Evolutionary conservation across 345 rosid genomes (phyloP).

Genomic region (Eucalyptus grandis): DNA sequence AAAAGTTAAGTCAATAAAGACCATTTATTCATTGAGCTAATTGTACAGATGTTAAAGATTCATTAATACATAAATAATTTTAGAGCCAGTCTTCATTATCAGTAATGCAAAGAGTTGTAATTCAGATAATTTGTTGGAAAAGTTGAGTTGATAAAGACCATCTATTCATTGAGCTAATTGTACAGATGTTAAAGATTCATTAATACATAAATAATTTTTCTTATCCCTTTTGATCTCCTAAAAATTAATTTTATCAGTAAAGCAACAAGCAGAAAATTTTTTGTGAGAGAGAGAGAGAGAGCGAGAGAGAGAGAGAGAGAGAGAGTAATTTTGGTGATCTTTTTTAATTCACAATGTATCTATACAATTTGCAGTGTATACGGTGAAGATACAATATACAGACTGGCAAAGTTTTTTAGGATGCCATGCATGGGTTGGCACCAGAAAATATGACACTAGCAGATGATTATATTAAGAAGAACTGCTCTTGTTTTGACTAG

Average conservation of each 20-base stretch:
- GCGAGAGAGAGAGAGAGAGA: not conserved
- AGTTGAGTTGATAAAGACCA: not conserved
- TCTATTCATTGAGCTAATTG: not conserved
- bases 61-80: not conserved
- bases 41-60: not conserved
- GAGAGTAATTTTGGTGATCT: not conserved
- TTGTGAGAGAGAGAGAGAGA: not conserved
- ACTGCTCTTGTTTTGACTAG: conserved; percentile 30
- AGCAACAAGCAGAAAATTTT: not conserved
- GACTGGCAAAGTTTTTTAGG: not conserved
- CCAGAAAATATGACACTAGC: not conserved
- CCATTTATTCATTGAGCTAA: not conserved
- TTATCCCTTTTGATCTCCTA: not conserved
- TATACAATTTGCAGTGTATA: not conserved
- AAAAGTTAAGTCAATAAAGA: not conserved
- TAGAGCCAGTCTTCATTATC: not conserved
- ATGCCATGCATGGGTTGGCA: not conserved
- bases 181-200: not conserved
- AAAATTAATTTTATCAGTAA: not conserved
- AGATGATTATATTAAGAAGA: conserved; percentile 18
- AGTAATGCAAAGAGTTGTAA: not conserved
- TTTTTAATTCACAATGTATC: not conserved
- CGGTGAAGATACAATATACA: not conserved
- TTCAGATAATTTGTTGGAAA: not conserved
- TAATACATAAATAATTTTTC: not conserved